These are phyloP conservation scores for Plasmodium coatneyi DNA, from an alignment of 169 alveolate genomes.

Conservation along the genomic window DNA sequence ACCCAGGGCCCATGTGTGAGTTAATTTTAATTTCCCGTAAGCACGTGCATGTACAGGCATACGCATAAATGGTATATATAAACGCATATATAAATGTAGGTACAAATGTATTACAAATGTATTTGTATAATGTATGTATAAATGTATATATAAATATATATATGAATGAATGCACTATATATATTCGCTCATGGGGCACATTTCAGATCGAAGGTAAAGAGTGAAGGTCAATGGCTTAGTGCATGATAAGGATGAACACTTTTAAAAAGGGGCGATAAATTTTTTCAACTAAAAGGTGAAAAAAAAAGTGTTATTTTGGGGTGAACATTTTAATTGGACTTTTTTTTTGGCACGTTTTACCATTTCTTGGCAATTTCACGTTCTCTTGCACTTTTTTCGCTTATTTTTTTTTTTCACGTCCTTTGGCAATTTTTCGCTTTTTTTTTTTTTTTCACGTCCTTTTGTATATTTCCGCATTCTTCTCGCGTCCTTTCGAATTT, in stretches of 20 bases:
- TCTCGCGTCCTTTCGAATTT: not conserved
- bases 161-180: not conserved
- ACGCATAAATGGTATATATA: not conserved
- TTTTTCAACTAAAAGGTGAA: not conserved
- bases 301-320: not conserved
- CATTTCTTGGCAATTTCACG: not conserved
- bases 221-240: not conserved
- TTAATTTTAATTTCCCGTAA: not conserved
- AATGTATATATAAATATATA: no score
- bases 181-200: not conserved
- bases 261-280: not conserved
- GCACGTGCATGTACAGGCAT: not conserved
- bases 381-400: not conserved
- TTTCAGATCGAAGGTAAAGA: not conserved
- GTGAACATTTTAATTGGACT: not conserved
- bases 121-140: no score
- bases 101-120: not conserved
- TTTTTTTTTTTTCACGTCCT: not conserved
- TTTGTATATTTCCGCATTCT: not conserved
- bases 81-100: no score
- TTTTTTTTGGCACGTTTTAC: not conserved
- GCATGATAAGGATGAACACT: not conserved
- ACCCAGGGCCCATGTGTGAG: not conserved
- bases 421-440: not conserved
- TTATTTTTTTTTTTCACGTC: not conserved